These are phyloP conservation scores for Ligustrum vulgare DNA, from an alignment of 257 asterid species.

Conservation along the genomic window DNA sequence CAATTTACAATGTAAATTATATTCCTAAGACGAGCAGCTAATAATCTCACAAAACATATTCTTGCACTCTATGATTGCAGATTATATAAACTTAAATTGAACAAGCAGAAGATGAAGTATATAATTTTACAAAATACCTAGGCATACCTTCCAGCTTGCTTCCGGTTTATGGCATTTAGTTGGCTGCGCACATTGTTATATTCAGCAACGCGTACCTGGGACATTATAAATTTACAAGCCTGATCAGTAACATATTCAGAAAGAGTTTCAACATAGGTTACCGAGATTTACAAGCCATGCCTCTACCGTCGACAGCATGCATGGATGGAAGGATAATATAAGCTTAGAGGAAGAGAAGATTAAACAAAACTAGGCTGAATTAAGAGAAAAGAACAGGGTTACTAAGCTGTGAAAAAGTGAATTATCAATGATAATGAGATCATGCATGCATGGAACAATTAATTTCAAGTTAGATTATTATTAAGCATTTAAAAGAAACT, in stretches of 20 bases:
- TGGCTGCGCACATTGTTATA: slow-evolving; percentile 57
- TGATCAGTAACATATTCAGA: not conserved
- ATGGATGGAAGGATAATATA: not conserved
- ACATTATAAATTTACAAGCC: slow-evolving; percentile 9
- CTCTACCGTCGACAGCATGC: not conserved
- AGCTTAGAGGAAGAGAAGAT: not conserved
- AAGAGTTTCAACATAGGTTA: not conserved
- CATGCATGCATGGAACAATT: not conserved
- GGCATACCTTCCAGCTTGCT: slow-evolving; percentile 53
- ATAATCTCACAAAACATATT: not conserved
- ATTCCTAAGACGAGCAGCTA: not conserved
- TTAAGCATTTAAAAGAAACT: not conserved
- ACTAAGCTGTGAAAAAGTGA: not conserved
- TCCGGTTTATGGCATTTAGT: slow-evolving; percentile 52
- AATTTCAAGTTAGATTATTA: not conserved
- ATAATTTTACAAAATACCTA: not conserved
- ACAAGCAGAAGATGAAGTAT: not conserved
- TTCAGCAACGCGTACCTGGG: slow-evolving; percentile 58
- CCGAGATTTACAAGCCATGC: not conserved
- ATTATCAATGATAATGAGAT: not conserved
- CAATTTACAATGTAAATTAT: not conserved
- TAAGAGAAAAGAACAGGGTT: not conserved
- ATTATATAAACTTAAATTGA: not conserved
- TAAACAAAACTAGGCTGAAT: not conserved
- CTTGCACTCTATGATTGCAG: not conserved